Percentiles rank a stretch among this genome's conserved stretches.
These are phyloP conservation scores for Tylopilus felleus DNA, from an alignment of 768 basidiomycete genomes.

Conservation along the genomic window DNA sequence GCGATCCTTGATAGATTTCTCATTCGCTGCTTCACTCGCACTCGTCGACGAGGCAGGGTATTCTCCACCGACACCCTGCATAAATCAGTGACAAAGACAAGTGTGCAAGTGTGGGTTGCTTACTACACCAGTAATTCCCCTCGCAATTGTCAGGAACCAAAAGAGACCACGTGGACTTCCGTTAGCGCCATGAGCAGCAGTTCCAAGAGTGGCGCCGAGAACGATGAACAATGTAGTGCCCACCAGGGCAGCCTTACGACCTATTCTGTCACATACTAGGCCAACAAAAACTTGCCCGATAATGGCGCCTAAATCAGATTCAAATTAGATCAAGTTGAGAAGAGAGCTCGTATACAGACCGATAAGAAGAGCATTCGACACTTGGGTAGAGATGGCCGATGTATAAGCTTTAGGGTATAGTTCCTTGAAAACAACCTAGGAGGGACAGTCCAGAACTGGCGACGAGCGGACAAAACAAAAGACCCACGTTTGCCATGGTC, in stretches of 20 bases:
- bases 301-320: slow-evolving; percentile 46
- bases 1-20: slow-evolving; percentile 54
- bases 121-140: slow-evolving; percentile 68
- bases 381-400: slow-evolving; percentile 56
- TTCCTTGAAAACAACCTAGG: slow-evolving; percentile 59
- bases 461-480: not conserved
- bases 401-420: slow-evolving; percentile 66
- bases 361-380: slow-evolving; percentile 68
- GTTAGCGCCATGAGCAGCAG: slow-evolving; percentile 61
- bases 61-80: slow-evolving; percentile 70
- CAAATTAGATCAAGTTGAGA: not conserved
- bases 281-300: slow-evolving; percentile 63
- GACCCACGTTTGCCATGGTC: slow-evolving; percentile 61
- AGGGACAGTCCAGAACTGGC: slow-evolving; percentile 9
- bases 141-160: slow-evolving; percentile 71
- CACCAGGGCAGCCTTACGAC: slow-evolving; percentile 74
- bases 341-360: slow-evolving; percentile 37
- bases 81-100: slow-evolving; percentile 2
- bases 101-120: slow-evolving; percentile 16
- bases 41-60: slow-evolving; percentile 71
- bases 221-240: slow-evolving; percentile 67
- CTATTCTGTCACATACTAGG: slow-evolving; percentile 66
- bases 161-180: slow-evolving; percentile 58
- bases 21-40: slow-evolving; percentile 72
- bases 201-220: slow-evolving; percentile 62